Base-by-base conservation (phyloP, 352 stramenopile species). In the Pythium folliculosum region DNA sequence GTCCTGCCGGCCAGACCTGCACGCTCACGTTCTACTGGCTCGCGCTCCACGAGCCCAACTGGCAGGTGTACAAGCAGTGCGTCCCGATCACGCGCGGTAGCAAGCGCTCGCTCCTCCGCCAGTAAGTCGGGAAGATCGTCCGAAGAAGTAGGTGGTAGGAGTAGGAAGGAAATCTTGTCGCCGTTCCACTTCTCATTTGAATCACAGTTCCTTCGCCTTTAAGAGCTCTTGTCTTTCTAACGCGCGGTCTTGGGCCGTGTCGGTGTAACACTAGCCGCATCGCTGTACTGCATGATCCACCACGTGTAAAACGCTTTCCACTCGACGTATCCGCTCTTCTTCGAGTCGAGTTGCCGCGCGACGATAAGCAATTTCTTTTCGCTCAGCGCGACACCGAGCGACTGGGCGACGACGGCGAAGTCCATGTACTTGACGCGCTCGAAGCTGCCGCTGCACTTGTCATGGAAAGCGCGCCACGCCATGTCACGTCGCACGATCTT, bases 301-400 rank as follows among this genome's bases (percentile, higher is more conserved):
- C 82, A 91, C 9, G 72, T 71, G 65, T 89, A 91, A 51, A 91
- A 91, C 6, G 66, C 52, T 57, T 86, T 79, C 82, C 82, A 91
- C 8, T 78, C 73, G 1, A 91, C 72, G 32, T 74, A 78, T 2
- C 82, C 82, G 13, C 63, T 86, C 60, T 87, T 88, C 45, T 77
- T 73, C 0, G 68, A 60, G 57, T 91, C 82, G 17, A 91, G 67
- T 13, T 69, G 75, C 9, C 77, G 70, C 19, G 78, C 79, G 10
- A 80, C 57, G 0, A 55, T 49, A 22, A 88, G 73, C n/a, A 91
- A 65, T 53, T 77, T 75, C 73, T 84, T 88, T 5, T 77, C 69
- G 10, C 70, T 71, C 38, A 81, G 62, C 5, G 64, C 10, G 19
- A 87, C 72, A 0, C 76, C 78, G 3, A 91, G 51, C 19, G 75